Percentiles rank a stretch among this genome's conserved stretches.
These are phyloP conservation scores for Phoma sp. DNA, from an alignment of 2,329 filamentous ascomycete genomes.

Conservation along the genomic window DNA sequence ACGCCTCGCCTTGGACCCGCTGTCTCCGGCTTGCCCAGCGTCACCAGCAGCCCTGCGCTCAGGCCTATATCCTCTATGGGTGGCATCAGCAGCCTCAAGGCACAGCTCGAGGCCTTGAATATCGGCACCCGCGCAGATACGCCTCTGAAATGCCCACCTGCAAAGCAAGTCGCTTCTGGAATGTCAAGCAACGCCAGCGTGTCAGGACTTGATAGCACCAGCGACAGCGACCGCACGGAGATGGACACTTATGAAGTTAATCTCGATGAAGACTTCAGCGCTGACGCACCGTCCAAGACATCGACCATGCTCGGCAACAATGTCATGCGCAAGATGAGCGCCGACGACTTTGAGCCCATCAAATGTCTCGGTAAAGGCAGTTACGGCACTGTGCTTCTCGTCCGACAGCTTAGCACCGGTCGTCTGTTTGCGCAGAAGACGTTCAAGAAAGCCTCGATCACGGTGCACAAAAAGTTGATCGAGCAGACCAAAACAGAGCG, in stretches of 20 bases:
- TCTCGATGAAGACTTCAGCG: constrained; percentile 83
- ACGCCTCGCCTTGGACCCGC: constrained; percentile 52
- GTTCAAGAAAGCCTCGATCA: constrained; percentile 94
- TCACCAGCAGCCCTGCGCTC: constrained; percentile 59
- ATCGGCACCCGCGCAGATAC: constrained; percentile 65
- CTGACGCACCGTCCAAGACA: constrained; percentile 54
- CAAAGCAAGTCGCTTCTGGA: constrained; percentile 42
- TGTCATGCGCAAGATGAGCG: constrained; percentile 81
- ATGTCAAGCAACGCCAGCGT: constrained; percentile 63
- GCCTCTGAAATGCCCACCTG: constrained; percentile 53
- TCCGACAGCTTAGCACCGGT: constrained; percentile 86
- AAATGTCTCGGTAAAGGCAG: constrained; percentile 95
- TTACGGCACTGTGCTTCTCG: constrained; percentile 91
- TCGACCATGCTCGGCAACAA: constrained; percentile 50
- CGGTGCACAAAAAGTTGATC: constrained; percentile 92
- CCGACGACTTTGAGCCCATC: constrained; percentile 86
- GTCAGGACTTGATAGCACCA: constrained; percentile 57
- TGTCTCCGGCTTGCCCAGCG: constrained; percentile 54
- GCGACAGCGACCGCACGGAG: constrained; percentile 73
- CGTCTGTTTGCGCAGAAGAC: constrained; percentile 97
- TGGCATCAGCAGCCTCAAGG: constrained; percentile 82
- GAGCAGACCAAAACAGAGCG: constrained; percentile 98
- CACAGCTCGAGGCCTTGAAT: constrained; percentile 79
- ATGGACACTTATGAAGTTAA: constrained; percentile 84
- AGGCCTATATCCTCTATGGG: constrained; percentile 60